Evolutionary conservation across 1,284 basidiomycete species (phyloP).

Genomic region (Marasmius tenuissimus): DNA sequence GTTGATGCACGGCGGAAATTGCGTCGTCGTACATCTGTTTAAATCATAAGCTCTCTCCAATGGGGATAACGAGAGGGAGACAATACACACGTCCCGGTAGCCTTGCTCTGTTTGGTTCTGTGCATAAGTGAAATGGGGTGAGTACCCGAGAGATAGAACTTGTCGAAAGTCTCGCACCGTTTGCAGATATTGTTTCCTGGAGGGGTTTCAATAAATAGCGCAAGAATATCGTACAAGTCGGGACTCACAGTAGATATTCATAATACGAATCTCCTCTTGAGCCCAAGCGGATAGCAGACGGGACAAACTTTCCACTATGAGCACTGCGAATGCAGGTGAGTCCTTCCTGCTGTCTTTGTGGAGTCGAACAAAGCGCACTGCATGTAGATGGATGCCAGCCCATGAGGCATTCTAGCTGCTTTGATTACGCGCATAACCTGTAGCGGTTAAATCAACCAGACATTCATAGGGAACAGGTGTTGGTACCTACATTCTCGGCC

Average conservation of each 20-base stretch:
- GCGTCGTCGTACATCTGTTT: constrained; percentile 83
- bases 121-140: constrained; percentile 7
- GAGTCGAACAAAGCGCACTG: constrained; percentile 43
- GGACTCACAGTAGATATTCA: constrained; percentile 82
- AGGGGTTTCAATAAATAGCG: constrained; percentile 3
- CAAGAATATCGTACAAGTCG: neutral
- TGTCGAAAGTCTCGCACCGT: constrained; percentile 47
- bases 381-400: constrained; percentile 85
- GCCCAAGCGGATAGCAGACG: constrained; percentile 84
- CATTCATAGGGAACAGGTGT: neutral
- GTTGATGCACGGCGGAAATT: constrained; percentile 78
- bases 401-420: constrained; percentile 61
- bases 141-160: neutral
- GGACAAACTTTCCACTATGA: constrained; percentile 66
- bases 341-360: neutral
- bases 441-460: constrained; percentile 2
- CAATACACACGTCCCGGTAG: constrained; percentile 67
- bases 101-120: constrained; percentile 77
- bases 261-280: constrained; percentile 95
- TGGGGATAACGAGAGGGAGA: neutral
- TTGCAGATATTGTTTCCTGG: constrained; percentile 79
- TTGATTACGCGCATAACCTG: constrained; percentile 78
- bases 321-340: constrained; percentile 41
- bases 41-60: constrained; percentile 1
- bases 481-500: constrained; percentile 62